These are phyloP conservation scores for Mortierella sp. DNA, from an alignment of 371 early-diverging fungal genomes.

Conservation along the genomic window DNA sequence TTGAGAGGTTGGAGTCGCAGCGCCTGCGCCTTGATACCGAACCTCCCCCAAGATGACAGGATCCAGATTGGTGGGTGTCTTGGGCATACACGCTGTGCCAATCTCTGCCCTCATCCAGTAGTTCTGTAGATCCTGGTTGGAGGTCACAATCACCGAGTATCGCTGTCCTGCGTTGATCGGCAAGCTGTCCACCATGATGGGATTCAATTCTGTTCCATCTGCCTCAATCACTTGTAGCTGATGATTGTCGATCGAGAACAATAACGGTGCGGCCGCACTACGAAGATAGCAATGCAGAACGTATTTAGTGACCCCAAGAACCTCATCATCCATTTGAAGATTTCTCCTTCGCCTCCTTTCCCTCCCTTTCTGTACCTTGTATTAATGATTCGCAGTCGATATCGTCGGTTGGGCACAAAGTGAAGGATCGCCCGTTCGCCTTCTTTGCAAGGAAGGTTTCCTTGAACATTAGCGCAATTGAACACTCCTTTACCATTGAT, in stretches of 20 bases:
- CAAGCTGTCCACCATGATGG: conserved; percentile 50
- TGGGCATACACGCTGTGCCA: conserved; percentile 33
- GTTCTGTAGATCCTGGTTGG: conserved; percentile 49
- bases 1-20: conserved; percentile 31
- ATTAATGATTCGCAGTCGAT: conserved; percentile 52
- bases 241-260: conserved; percentile 55
- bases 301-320: no score
- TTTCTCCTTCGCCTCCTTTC: no score
- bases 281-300: neutral
- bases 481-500: conserved; percentile 51
- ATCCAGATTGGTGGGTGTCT: conserved; percentile 25
- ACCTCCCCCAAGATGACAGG: conserved; percentile 52
- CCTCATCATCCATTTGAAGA: no score
- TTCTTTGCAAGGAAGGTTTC: conserved; percentile 20
- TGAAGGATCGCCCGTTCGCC: conserved; percentile 38
- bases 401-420: conserved; percentile 36
- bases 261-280: conserved; percentile 48
- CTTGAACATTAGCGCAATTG: conserved; percentile 45
- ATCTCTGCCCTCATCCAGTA: conserved; percentile 55
- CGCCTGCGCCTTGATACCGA: conserved; percentile 53
- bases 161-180: conserved; percentile 54
- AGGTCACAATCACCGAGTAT: conserved; percentile 53
- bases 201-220: conserved; percentile 50
- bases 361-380: conserved; percentile 22
- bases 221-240: conserved; percentile 50